Base-by-base conservation (phyloP, 2,329 filamentous ascomycete species). In the Trichoderma semiorbis region DNA sequence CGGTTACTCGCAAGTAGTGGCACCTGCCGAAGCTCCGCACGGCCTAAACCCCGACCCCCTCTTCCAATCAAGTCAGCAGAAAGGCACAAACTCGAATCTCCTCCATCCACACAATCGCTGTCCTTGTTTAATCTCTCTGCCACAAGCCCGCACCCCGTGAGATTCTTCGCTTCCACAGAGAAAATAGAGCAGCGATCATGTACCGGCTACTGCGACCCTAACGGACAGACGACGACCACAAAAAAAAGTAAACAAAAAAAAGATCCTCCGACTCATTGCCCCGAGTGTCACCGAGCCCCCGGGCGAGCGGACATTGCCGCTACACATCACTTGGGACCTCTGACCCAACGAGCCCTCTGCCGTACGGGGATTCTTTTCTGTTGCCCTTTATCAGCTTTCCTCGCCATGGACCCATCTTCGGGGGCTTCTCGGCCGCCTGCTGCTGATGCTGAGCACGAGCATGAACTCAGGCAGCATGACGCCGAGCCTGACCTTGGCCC, bases 401-500 rank as follows among this genome's bases (percentile, higher is more conserved):
- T 70, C 32, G 55, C 74, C 66, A 79, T 78, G 76, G 78, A 78
- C 74, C 76, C 76, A 72, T 77, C 76, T 47, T 77, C 79, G 80
- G 79, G 76, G 74, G 72, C 77, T 79, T 74, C 78, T 81, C 78
- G 79, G 78, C 75, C 79, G 73, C 74, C 77, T 69, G 47, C 61
- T 50, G 67, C 64, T 53, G 34, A 55, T 64, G 65, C 68, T 28
- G 58, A 30, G 57, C 57, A 50, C 43, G 58, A 70, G 55, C 65
- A 24, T 34, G 28, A 67, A 14, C 50, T 16, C 32, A 21, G 57
- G 32, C 50, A 67, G 32, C 50, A 58, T 55, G 50, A 67, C 28
- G 55, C 55, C 55, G 55, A 34, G 55, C 55, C 55, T 60, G 55
- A 32, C 18, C 62, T 10, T 53, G 62, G 8, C 39, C 43, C 14